These are phyloP conservation scores for Senna tora DNA, from an alignment of 306 rosid species.

Conservation along the genomic window DNA sequence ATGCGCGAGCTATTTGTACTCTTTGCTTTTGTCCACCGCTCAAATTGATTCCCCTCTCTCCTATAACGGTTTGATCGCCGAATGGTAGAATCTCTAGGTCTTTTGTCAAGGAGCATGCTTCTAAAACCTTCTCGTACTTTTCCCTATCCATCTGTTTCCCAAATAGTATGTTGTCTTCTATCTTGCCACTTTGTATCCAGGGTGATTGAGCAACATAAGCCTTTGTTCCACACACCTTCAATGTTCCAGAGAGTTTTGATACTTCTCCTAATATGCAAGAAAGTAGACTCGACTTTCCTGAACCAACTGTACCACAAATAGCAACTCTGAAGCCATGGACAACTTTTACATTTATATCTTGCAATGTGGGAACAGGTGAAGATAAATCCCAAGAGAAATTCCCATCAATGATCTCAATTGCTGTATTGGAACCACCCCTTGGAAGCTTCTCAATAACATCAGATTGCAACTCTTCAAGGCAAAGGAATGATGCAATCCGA, in stretches of 20 bases:
- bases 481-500: conserved; percentile 35
- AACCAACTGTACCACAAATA: conserved; percentile 36
- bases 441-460: conserved; percentile 29
- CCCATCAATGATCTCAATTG: conserved; percentile 17
- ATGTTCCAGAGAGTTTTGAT: conserved; percentile 48
- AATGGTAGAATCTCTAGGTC: conserved; percentile 75
- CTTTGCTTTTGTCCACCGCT: conserved; percentile 96
- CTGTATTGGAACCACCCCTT: not conserved
- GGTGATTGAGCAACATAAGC: conserved; percentile 75
- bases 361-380: not conserved
- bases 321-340: conserved; percentile 28
- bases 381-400: conserved; percentile 35
- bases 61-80: conserved; percentile 88
- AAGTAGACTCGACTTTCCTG: conserved; percentile 62
- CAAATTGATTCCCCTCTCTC: conserved; percentile 93
- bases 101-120: conserved; percentile 83
- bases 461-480: conserved; percentile 21
- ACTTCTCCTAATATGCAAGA: conserved; percentile 60
- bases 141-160: conserved; percentile 73
- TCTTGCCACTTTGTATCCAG: conserved; percentile 91
- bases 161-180: conserved; percentile 80
- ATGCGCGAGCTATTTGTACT: conserved; percentile 85
- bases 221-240: conserved; percentile 57
- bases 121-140: conserved; percentile 72
- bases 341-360: conserved; percentile 18